Conservation (phyloP, 2,329 filamentous ascomycete species). For the Cordyceps tenuipes region DNA sequence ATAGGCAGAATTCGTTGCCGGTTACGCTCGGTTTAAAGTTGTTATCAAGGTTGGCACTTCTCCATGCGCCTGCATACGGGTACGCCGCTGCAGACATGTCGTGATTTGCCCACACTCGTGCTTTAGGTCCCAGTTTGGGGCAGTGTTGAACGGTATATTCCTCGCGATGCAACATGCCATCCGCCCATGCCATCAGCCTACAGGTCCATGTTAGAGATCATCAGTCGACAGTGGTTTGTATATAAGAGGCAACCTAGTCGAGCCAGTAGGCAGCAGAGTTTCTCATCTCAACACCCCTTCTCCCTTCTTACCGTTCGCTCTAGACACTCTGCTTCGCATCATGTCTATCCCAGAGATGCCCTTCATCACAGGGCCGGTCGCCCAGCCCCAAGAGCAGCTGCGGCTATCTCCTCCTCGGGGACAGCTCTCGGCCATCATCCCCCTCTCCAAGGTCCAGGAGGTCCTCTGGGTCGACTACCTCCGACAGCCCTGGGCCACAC, state of each 20-base stretch:
- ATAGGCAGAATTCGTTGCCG: background rate
- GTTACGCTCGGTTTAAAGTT: background rate
- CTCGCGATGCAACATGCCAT: too few species aligned
- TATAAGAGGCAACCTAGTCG: too few species aligned
- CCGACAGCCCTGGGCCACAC: background rate
- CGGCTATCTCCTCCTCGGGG: background rate
- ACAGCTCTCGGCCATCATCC: background rate
- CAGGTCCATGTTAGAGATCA: too few species aligned
- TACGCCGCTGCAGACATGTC: background rate
- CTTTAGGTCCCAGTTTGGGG: background rate
- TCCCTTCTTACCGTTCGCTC: background rate
- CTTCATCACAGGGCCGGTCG: background rate
- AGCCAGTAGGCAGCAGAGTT: too few species aligned
- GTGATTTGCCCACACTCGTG: background rate
- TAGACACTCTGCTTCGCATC: background rate
- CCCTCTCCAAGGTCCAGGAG: constrained; percentile 5
- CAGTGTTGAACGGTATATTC: background rate
- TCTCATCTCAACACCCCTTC: background rate
- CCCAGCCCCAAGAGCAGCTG: background rate
- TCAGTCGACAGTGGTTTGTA: too few species aligned
- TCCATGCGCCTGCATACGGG: background rate
- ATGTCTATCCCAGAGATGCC: background rate
- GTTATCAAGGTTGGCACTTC: background rate
- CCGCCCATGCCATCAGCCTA: too few species aligned
- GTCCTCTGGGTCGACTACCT: constrained; percentile 4